These are phyloP conservation scores for Diaporthe caulivora DNA, from an alignment of 2,329 filamentous ascomycete species.

Conservation along the genomic window DNA sequence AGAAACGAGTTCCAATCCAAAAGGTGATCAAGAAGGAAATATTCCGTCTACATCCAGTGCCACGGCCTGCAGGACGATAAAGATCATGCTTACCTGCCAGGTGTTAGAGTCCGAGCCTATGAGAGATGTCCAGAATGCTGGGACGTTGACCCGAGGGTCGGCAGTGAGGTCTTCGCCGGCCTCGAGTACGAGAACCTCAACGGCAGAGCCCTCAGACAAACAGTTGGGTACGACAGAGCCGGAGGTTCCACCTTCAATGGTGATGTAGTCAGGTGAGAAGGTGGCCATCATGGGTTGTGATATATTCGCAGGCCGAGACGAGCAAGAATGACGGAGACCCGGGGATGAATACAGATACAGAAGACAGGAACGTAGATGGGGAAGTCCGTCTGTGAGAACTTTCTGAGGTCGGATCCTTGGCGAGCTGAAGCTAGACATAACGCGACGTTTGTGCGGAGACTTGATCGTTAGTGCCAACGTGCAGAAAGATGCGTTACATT, in stretches of 20 bases:
- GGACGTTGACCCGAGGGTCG: constrained; percentile 45
- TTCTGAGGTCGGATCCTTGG: too few species aligned
- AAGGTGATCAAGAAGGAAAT: background rate
- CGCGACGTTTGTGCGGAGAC: too few species aligned
- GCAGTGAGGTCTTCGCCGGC: constrained; percentile 45
- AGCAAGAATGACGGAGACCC: background rate
- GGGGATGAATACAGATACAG: too few species aligned
- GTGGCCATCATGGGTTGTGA: background rate
- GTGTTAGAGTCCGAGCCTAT: constrained; percentile 41
- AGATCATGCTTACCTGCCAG: background rate
- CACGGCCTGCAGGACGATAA: background rate
- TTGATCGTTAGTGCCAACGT: too few species aligned
- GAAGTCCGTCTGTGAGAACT: too few species aligned
- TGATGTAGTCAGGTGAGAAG: constrained; percentile 20
- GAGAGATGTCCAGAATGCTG: constrained; percentile 45
- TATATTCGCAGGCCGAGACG: too few species aligned
- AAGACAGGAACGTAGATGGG: too few species aligned
- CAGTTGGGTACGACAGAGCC: constrained; percentile 33
- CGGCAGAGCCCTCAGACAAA: constrained; percentile 39
- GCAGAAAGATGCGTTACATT: too few species aligned
- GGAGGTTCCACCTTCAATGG: constrained; percentile 44
- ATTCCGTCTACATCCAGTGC: background rate
- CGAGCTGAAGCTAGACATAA: too few species aligned
- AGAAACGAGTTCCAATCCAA: background rate
- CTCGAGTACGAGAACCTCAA: constrained; percentile 47